Evolutionary conservation across 495 filamentous ascomycete genomes (phyloP), one percentile per base, ranked within the genome.

Genomic region (Amniculicola lignicola): DNA sequence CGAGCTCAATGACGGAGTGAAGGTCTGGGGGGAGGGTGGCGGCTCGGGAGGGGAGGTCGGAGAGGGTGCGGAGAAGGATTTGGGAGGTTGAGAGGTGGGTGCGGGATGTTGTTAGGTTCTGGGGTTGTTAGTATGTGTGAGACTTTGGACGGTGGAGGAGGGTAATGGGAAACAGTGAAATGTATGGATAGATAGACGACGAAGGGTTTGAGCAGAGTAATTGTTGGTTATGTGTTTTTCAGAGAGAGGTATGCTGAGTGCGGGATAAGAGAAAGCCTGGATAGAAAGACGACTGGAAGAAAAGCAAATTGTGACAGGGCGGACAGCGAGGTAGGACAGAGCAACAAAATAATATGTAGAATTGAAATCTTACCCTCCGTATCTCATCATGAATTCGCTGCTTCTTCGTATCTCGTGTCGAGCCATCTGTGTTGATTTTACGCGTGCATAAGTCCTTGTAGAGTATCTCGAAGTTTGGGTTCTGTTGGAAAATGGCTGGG

Each of bases 401-500:
- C 23, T 61, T 61, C 41, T 70, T 69, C n/a, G 45, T 47, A 41
- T 67, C 58, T 2, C 53, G 25, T 41, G 63, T 68, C n/a, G 70
- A 63, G 18, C 70, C 72, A 56, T 75, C 67, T 12, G 51, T 18
- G 44, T 72, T 70, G 9, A 75, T 48, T 49, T 67, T 66, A 41
- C 57, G 54, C 9, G 57, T 58, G 18, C 56, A 57, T 16, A 75
- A 56, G 33, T 70, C 62, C 36, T 62, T 54, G 57, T 75, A 72
- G 5, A 75, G 59, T 5, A 57, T 52, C 11, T 65, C 62, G 49
- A 75, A 72, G 16, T 62, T 62, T 22, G 71, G 72, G 54, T 75
- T 74, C 4, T 59, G 40, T 9, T 62, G 36, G 7, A 70, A 53
- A 11, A 68, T 51, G 2, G 33, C 39, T 0, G 59, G 47, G 21